Evolutionary conservation across 768 basidiomycete species (phyloP).

Genomic region (Grammothele lineata): DNA sequence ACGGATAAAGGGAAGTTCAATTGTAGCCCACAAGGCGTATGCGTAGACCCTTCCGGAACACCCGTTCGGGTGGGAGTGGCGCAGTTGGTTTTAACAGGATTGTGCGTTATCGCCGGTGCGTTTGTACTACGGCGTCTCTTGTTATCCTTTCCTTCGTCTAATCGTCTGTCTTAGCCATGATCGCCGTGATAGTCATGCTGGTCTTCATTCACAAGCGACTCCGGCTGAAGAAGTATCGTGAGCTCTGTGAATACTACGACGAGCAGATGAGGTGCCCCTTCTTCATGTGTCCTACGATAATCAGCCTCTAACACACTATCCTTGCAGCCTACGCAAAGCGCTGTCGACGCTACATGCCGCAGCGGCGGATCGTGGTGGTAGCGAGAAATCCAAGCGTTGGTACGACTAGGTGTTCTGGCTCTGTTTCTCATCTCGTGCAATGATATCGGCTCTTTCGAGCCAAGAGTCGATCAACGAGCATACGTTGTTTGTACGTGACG

Average conservation of each 20-base stretch:
- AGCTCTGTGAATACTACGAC: conserved; percentile 44
- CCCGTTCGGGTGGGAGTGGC: conserved; percentile 37
- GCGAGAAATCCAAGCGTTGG: too few relatives aligned
- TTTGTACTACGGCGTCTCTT: too few relatives aligned
- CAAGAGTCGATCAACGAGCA: too few relatives aligned
- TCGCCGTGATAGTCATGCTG: conserved; percentile 33
- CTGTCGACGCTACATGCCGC: conserved; percentile 14
- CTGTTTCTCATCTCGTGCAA: too few relatives aligned
- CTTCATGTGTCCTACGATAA: not conserved
- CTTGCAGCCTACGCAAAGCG: conserved; percentile 12
- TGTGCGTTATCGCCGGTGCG: conserved; percentile 38
- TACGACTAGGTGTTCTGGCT: too few relatives aligned
- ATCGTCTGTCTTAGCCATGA: conserved; percentile 36
- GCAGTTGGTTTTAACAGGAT: conserved; percentile 38
- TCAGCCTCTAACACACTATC: not conserved
- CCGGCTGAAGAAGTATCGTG: conserved; percentile 33
- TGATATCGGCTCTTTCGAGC: too few relatives aligned
- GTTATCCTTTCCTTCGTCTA: not conserved
- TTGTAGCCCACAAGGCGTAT: conserved; percentile 27
- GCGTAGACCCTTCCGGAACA: conserved; percentile 34
- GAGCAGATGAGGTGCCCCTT: conserved; percentile 37
- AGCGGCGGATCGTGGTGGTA: conserved; percentile 12
- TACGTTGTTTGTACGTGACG: too few relatives aligned
- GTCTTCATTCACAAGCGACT: conserved; percentile 39
- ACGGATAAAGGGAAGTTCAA: conserved; percentile 28